These are phyloP conservation scores for Colletotrichum spaethianum DNA, from an alignment of 2,329 filamentous ascomycete genomes.

Conservation along the genomic window DNA sequence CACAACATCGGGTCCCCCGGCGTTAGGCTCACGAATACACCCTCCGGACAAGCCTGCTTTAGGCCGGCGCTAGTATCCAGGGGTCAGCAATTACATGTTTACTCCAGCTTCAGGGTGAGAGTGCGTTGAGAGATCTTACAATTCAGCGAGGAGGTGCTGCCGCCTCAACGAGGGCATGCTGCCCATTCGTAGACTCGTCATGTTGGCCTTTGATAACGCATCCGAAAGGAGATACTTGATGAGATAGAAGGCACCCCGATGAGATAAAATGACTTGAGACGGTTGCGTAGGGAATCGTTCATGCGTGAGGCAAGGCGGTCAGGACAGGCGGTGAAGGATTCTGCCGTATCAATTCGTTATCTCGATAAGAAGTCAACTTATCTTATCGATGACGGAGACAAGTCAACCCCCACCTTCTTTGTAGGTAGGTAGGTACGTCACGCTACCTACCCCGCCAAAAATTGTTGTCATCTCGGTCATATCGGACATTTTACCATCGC, in stretches of 20 bases:
- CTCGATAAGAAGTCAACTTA: constrained; percentile 2
- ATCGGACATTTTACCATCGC: not conserved
- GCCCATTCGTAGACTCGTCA: constrained; percentile 62
- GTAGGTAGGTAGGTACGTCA: no score
- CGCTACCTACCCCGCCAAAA: constrained; percentile 32
- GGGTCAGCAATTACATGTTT: constrained; percentile 35
- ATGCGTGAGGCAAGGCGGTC: constrained; percentile 44
- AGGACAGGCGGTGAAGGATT: constrained; percentile 47
- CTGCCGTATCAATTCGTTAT: constrained; percentile 45
- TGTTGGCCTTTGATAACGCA: constrained; percentile 45
- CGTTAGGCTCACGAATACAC: constrained; percentile 88
- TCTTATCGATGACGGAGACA: constrained; percentile 13
- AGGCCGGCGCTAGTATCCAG: constrained; percentile 76
- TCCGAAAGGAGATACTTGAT: constrained; percentile 9
- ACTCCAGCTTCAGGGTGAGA: constrained; percentile 41
- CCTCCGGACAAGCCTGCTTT: constrained; percentile 85
- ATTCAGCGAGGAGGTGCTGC: constrained; percentile 86
- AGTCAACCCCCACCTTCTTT: constrained; percentile 24
- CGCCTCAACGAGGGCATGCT: constrained; percentile 72
- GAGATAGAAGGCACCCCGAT: constrained; percentile 21
- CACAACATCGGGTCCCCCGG: constrained; percentile 86
- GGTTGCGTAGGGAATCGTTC: constrained; percentile 30
- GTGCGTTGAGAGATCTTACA: constrained; percentile 64
- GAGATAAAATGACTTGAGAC: constrained; percentile 30
- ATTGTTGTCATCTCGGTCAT: constrained; percentile 22